Evolutionary conservation across 768 basidiomycete genomes (phyloP), one percentile per base, ranked within the genome.

Genomic region (Trametes gibbosa): DNA sequence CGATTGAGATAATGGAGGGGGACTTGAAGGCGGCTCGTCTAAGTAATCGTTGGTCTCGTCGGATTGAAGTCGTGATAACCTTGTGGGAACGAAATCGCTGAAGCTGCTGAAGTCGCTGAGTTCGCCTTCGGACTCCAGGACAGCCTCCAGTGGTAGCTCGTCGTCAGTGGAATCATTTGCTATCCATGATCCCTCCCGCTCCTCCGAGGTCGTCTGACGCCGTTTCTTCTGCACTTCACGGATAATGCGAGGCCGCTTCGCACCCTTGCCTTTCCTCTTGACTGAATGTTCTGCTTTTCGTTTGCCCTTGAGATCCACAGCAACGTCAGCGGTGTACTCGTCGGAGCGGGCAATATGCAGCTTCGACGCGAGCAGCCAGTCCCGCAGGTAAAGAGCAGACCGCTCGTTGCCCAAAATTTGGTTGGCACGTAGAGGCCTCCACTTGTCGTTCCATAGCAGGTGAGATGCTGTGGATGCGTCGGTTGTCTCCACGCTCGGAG

Each of bases 321-420:
- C 16, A 6, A 41, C 23, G 9, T 17, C 24, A 19, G 32, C 4
- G 6, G 8, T 21, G 13, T 56, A 29, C 29, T 47, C 27, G 43
- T 23, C 24, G 21, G 41, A 13, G 17, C 21, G 40, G 43, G 58
- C 41, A 19, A 80, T 71, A n/a, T 82, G 81, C 23, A 93, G 65
- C 61, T 84, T 82, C 13, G 91, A 79, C n/a, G 88, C 84, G 24
- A 73, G 72, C 48, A 95, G 77, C 93, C 93, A 95, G 50, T 89
- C 83, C 39, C 88, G 82, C 54, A 95, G 76, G 71, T 87, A 90
- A 25, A 77, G 65, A 0, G 92, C 87, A 49, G 83, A 81, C 9
- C 72, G 69, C 69, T 90, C 85, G 67, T 94, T 95, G 7, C 91
- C 91, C 0, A 96, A 76, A 3, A 94, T 84, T 60, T 95, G 83